Base-by-base conservation (phyloP, 805 yeast species). In the Wickerhamiella musiphila region DNA sequence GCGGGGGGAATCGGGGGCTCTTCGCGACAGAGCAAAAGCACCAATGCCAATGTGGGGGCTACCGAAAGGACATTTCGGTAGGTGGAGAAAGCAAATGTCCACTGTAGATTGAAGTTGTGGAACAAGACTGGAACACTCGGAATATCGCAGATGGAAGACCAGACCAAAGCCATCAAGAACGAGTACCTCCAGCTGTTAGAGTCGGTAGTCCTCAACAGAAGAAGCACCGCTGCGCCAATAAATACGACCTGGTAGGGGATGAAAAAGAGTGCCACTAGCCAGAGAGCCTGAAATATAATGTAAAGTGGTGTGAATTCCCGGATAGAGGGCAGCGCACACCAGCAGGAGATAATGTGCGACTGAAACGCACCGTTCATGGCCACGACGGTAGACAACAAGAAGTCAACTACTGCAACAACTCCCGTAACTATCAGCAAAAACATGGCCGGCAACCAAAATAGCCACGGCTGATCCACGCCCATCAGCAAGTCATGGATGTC, bases 51-150 rank as follows among this genome's bases (percentile, higher is more conserved):
- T 1, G 75, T 68, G 0, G 93, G 92, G 6, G 75, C 57, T 12
- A 78, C 66, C 0, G 93, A 77, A 31, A 76, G 50, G 28, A 77
- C 58, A 47, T 81, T 81, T 47, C 78, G 84, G 47, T 78, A 83
- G 0, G 92, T 74, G 3, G 78, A 70, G 45, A 81, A 81, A 11
- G 92, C 81, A 1, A 86, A 76, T 32, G 64, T 65, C 93, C 93
- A 81, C 44, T 65, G 68, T 15, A 78, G 62, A 5, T 77, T 66
- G 38, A 78, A 57, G 47, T 81, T 78, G 47, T 78, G 90, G 22
- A 75, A 55, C 58, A 79, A 79, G 1, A 81, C 93, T 34, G 77
- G 60, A 12, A 79, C 45, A 1, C 76, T 72, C 0, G 94, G 93
- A 1, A 70, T 61, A 44, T 78, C 77, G n/a, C 79, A 70, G 1